Evolutionary conservation across 805 yeast species (phyloP).

Genomic region (Vanderwaltozyma tropicalis): DNA sequence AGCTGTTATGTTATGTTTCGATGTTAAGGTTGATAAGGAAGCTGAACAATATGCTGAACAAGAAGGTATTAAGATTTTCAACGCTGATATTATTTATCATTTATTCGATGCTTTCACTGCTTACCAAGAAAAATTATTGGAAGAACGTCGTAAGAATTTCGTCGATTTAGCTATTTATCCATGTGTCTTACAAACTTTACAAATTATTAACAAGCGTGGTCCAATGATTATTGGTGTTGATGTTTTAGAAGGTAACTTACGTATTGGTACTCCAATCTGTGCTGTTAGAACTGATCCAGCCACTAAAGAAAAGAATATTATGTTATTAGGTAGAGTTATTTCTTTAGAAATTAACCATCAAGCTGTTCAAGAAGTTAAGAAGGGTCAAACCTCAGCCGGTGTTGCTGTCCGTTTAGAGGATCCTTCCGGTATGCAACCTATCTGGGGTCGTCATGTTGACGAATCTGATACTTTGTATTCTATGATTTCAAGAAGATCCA

Average conservation of each 20-base stretch:
- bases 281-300: conserved; percentile 83
- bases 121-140: conserved; percentile 80
- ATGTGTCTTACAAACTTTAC: conserved; percentile 86
- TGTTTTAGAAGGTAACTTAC: conserved; percentile 79
- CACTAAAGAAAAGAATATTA: conserved; percentile 60
- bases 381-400: conserved; percentile 95
- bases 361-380: conserved; percentile 66
- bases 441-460: conserved; percentile 98
- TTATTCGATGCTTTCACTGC: conserved; percentile 90
- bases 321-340: conserved; percentile 73
- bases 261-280: conserved; percentile 91
- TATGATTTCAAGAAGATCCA: conserved; percentile 77
- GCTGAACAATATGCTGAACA: conserved; percentile 97
- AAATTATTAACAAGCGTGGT: conserved; percentile 94
- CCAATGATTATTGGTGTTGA: conserved; percentile 99
- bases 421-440: conserved; percentile 86
- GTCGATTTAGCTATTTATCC: conserved; percentile 88
- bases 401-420: conserved; percentile 96
- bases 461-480: conserved; percentile 87
- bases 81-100: conserved; percentile 94
- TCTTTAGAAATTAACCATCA: conserved; percentile 96
- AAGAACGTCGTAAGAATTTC: conserved; percentile 81
- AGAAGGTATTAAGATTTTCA: conserved; percentile 83
- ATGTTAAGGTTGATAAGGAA: conserved; percentile 92
- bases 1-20: conserved; percentile 98